Conservation (phyloP, 208 protist species). For the Acanthamoeba culbertsoni region DNA sequence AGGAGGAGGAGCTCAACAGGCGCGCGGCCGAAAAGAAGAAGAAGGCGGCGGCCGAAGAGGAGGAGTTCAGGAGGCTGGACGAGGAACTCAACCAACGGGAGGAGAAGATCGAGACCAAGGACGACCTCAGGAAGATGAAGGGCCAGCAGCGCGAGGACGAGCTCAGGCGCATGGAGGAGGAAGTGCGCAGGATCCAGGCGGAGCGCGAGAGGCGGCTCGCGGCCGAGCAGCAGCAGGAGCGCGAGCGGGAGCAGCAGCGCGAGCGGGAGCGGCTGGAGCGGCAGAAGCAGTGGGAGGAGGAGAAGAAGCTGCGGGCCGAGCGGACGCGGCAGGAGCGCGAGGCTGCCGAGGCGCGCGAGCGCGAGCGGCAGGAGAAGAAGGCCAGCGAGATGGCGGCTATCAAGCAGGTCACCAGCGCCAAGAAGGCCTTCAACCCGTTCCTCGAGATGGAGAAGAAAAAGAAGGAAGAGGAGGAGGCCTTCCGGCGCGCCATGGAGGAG, state of each 20-base stretch:
- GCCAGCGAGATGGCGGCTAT: conserved; percentile 37
- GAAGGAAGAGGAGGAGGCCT: conserved; percentile 54
- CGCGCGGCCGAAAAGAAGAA: neutral
- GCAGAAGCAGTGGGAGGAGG: neutral
- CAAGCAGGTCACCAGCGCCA: conserved; percentile 39
- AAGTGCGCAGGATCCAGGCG: neutral
- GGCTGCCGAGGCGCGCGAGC: neutral
- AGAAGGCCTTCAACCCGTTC: conserved; percentile 54
- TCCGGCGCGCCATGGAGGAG: conserved; percentile 43
- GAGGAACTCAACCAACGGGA: neutral
- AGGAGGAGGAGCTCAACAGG: conserved; percentile 44
- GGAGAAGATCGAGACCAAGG: conserved; percentile 33
- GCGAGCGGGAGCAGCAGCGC: neutral
- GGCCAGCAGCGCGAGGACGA: conserved; percentile 28
- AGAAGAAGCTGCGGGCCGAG: conserved; percentile 7
- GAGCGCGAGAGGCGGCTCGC: neutral
- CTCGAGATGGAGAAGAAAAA: conserved; percentile 59
- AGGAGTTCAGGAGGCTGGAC: conserved; percentile 26
- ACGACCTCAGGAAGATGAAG: conserved; percentile 44
- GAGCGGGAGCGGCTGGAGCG: neutral
- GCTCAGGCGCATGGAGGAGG: neutral
- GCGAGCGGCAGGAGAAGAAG: neutral
- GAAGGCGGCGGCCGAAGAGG: conserved; percentile 8
- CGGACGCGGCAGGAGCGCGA: neutral
- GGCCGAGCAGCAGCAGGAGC: neutral